These are phyloP conservation scores for Kwoniella shandongensis DNA, from an alignment of 768 basidiomycete genomes.

Conservation along the genomic window DNA sequence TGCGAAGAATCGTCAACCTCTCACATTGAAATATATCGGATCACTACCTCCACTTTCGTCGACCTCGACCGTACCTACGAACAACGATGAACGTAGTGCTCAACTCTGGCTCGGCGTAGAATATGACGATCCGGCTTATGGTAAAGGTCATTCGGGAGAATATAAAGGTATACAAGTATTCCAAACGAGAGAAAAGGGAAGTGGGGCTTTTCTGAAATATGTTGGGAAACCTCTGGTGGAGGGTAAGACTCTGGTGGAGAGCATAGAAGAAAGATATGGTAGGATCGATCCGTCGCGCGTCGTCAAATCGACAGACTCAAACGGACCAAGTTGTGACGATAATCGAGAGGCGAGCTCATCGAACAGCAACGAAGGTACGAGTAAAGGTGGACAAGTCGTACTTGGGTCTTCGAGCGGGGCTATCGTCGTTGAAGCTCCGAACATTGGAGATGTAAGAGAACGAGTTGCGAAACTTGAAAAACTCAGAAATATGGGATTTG, in stretches of 20 bases:
- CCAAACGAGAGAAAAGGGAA: conserved; percentile 39
- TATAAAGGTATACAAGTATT: conserved; percentile 80
- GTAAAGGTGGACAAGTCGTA: conserved; percentile 59
- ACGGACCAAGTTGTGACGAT: not conserved
- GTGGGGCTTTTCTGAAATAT: conserved; percentile 44
- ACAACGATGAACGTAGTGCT: not conserved
- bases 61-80: not conserved
- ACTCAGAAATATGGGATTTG: conserved; percentile 77
- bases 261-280: conserved; percentile 71
- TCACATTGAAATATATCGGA: conserved; percentile 44
- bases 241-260: conserved; percentile 66
- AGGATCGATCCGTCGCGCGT: too few relatives aligned
- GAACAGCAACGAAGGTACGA: not conserved
- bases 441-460: conserved; percentile 71
- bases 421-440: conserved; percentile 83
- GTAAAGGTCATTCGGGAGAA: conserved; percentile 76
- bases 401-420: conserved; percentile 79
- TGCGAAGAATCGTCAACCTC: conserved; percentile 25
- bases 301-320: too few relatives aligned
- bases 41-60: conserved; percentile 17
- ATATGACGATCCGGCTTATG: conserved; percentile 83
- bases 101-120: conserved; percentile 87
- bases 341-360: not conserved
- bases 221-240: conserved; percentile 10
- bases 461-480: conserved; percentile 67